Evolutionary conservation across 306 rosid genomes (phyloP).

Genomic region (Bauhinia variegata): DNA sequence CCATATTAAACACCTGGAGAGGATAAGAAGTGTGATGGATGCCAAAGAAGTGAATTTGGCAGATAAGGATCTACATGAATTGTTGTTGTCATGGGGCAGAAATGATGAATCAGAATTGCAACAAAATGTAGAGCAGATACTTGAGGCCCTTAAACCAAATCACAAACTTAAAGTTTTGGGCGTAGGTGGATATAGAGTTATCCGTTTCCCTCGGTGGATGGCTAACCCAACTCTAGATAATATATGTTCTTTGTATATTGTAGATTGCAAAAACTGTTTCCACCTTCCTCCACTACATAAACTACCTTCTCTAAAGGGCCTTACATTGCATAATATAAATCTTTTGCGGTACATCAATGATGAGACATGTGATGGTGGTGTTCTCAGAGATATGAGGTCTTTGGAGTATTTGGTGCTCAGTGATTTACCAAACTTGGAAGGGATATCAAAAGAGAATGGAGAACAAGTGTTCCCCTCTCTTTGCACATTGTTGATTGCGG

Average conservation of each 20-base stretch:
- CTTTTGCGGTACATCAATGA: not conserved
- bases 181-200: no score
- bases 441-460: not conserved
- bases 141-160: no score
- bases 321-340: no score
- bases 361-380: not conserved
- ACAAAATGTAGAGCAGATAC: no score
- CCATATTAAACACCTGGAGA: slow-evolving; percentile 16
- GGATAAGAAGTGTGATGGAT: slow-evolving; percentile 2
- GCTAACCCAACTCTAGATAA: no score
- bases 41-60: slow-evolving; percentile 24
- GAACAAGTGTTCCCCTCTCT: not conserved
- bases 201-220: no score
- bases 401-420: not conserved
- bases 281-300: no score
- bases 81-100: not conserved
- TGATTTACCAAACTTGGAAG: not conserved
- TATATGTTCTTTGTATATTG: no score
- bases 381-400: not conserved
- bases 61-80: slow-evolving; percentile 6
- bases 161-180: no score
- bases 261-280: no score
- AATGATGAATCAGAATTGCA: no score
- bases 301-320: no score
- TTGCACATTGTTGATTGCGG: not conserved